Percentiles rank a stretch among this genome's conserved stretches.
These are phyloP conservation scores for Ambrosia trifida DNA, from an alignment of 129 eudicot genomes.

Conservation along the genomic window DNA sequence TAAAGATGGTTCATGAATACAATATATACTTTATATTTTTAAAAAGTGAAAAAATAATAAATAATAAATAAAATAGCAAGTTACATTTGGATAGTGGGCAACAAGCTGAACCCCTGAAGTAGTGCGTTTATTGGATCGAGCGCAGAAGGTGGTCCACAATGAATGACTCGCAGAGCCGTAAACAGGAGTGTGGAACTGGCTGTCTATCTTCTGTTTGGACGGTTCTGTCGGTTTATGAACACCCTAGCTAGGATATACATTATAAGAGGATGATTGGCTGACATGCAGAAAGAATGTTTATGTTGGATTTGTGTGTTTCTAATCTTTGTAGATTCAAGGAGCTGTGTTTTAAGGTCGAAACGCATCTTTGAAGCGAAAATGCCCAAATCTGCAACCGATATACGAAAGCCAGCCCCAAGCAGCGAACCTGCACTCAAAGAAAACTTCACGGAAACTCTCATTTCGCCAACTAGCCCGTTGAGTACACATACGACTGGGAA, in stretches of 20 bases:
- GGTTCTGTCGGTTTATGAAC: no score
- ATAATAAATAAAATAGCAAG: no score
- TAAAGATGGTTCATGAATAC: no score
- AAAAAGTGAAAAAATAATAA: no score
- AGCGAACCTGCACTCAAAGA: conserved; percentile 32
- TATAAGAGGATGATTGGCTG: background rate
- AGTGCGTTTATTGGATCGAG: no score
- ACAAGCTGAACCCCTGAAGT: no score
- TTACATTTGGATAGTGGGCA: no score
- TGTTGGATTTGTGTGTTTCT: conserved; percentile 7
- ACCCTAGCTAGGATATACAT: background rate
- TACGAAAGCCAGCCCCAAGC: conserved; percentile 17
- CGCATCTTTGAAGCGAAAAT: conserved; percentile 1
- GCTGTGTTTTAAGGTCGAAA: conserved; percentile 8
- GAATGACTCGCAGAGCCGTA: no score
- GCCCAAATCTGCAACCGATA: conserved; percentile 21
- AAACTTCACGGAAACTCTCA: conserved; percentile 21
- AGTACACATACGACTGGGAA: conserved; percentile 52
- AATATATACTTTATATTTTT: no score
- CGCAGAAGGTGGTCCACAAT: no score
- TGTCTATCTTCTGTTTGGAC: no score
- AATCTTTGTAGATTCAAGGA: conserved; percentile 22
- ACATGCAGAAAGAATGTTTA: background rate
- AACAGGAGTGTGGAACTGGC: no score
- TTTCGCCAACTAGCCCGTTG: conserved; percentile 82